Conservation (phyloP, 805 yeast species). For the Wickerhamiella kurtzmanii region DNA sequence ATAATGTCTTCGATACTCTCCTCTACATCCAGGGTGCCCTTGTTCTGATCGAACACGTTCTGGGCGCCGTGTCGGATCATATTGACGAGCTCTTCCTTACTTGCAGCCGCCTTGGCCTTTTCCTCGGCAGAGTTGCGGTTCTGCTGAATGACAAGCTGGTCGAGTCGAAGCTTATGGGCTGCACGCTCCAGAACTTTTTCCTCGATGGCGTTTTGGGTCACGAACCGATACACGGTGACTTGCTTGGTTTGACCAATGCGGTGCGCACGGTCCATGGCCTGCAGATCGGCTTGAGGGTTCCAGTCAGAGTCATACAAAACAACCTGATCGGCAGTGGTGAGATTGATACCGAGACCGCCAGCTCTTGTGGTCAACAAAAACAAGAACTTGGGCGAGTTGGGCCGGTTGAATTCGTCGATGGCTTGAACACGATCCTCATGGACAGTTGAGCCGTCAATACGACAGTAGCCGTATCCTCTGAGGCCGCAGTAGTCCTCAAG, state of each 20-base stretch:
- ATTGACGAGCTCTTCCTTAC: conserved; percentile 71
- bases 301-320: conserved; percentile 86
- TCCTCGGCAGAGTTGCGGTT: conserved; percentile 35
- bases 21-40: conserved; percentile 31
- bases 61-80: conserved; percentile 98
- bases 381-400: conserved; percentile 66
- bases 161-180: conserved; percentile 82
- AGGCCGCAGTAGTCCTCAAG: conserved; percentile 82
- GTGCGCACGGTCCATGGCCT: conserved; percentile 97
- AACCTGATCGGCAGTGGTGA: conserved; percentile 85
- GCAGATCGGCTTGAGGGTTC: conserved; percentile 97
- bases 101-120: conserved; percentile 21
- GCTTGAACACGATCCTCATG: conserved; percentile 89
- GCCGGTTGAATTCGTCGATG: conserved; percentile 79
- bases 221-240: conserved; percentile 80
- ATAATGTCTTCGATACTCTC: conserved; percentile 59
- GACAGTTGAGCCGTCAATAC: conserved; percentile 88
- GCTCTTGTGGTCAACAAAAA: conserved; percentile 87
- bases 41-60: conserved; percentile 51
- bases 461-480: conserved; percentile 72
- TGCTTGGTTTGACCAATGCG: conserved; percentile 95
- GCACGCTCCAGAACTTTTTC: conserved; percentile 94
- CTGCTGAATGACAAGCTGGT: conserved; percentile 91
- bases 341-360: conserved; percentile 89
- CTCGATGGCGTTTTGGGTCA: conserved; percentile 92